Evolutionary conservation across 106 monocot genomes (phyloP).

Genomic region (Dendrobium officinale): DNA sequence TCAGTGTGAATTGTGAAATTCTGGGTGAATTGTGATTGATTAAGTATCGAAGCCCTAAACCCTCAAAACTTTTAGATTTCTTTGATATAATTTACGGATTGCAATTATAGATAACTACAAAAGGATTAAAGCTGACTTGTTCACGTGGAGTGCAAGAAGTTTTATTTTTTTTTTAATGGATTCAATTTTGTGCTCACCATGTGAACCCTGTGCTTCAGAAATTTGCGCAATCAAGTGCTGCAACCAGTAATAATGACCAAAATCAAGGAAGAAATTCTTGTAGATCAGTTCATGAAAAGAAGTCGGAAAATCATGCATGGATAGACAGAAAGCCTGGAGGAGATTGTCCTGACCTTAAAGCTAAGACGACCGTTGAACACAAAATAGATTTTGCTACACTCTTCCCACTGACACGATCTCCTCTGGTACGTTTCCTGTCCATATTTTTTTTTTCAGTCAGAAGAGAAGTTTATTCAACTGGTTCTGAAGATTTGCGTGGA

Average conservation of each 20-base stretch:
- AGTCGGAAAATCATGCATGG: neutral
- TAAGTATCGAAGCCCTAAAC: no score
- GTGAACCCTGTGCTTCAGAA: neutral
- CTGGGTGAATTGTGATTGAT: no score
- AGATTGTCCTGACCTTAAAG: neutral
- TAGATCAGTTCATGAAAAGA: neutral
- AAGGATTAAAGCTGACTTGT: no score
- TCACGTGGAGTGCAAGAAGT: neutral
- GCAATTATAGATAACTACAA: no score
- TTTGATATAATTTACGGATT: no score
- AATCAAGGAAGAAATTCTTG: neutral
- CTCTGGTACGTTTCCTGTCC: neutral
- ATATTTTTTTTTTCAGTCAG: neutral
- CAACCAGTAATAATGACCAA: neutral
- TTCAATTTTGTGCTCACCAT: neutral
- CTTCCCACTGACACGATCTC: conserved; percentile 2
- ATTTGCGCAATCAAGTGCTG: neutral
- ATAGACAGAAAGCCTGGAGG: neutral
- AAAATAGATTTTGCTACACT: neutral
- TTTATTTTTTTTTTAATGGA: no score
- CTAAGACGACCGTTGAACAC: neutral
- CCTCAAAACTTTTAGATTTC: no score
- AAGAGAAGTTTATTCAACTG: neutral
- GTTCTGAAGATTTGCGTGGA: no score
- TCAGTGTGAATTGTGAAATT: no score